Evolutionary conservation across 192 early-diverging fungal species (phyloP).

Genomic region (Powellomyces hirtus): DNA sequence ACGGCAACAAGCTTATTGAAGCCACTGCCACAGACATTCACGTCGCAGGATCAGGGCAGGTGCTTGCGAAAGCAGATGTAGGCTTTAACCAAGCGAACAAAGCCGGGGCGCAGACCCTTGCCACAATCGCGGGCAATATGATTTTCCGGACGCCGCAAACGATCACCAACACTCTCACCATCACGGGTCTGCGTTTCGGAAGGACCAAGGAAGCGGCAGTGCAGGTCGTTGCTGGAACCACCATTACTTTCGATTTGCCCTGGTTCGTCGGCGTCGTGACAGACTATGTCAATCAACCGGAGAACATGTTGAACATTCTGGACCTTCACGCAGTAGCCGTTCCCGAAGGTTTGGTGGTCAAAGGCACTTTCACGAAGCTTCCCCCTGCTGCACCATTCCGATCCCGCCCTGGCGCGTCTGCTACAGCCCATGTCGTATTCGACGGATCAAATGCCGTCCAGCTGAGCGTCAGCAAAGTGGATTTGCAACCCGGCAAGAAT

Average conservation of each 20-base stretch:
- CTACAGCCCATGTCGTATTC: not conserved
- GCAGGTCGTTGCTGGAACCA: not conserved
- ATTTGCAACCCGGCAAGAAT: not conserved
- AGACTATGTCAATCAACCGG: not conserved
- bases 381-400: conserved; percentile 16
- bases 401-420: conserved; percentile 16
- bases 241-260: conserved; percentile 4
- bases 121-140: conserved; percentile 3
- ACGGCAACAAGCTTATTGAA: conserved; percentile 17
- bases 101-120: conserved; percentile 13
- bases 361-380: not conserved
- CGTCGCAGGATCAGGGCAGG: conserved; percentile 1
- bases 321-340: conserved; percentile 3
- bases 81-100: conserved; percentile 13
- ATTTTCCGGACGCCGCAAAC: conserved; percentile 18
- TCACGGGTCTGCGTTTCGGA: conserved; percentile 15
- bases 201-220: conserved; percentile 14
- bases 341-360: conserved; percentile 8
- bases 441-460: conserved; percentile 4
- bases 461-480: conserved; percentile 12
- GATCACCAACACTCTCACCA: conserved; percentile 3
- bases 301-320: not conserved
- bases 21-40: conserved; percentile 20
- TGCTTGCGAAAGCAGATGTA: conserved; percentile 8
- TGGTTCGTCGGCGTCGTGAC: not conserved